Percentiles rank a stretch among this genome's conserved stretches.
Conservation (phyloP, 1,139 yeast species). For the Geotrichum carabidarum region DNA sequence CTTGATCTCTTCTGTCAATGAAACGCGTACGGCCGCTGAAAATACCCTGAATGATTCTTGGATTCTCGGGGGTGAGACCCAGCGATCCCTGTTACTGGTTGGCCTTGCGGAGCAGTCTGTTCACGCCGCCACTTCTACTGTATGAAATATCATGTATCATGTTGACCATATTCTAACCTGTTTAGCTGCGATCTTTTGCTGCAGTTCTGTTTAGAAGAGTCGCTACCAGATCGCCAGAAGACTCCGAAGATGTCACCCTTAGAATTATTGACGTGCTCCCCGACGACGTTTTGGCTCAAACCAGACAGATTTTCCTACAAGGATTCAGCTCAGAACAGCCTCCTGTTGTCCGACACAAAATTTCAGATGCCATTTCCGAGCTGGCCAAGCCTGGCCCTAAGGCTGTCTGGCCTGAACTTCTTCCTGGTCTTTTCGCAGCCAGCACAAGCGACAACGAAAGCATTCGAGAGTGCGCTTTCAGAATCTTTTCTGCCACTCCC, state of each 20-base stretch:
- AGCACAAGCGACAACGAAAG: conserved; percentile 58
- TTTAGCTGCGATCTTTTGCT: conserved; percentile 49
- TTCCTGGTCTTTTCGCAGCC: conserved; percentile 71
- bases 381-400: conserved; percentile 48
- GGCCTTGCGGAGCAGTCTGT: conserved; percentile 82
- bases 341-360: conserved; percentile 76
- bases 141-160: conserved; percentile 30
- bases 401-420: conserved; percentile 65
- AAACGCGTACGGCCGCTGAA: conserved; percentile 73
- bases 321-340: conserved; percentile 69
- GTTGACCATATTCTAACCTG: background rate
- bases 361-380: conserved; percentile 92
- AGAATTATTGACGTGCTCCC: conserved; percentile 71
- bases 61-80: conserved; percentile 45
- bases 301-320: conserved; percentile 59
- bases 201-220: conserved; percentile 88
- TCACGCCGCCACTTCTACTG: conserved; percentile 50
- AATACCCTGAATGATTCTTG: conserved; percentile 66
- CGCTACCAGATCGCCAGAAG: conserved; percentile 70
- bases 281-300: conserved; percentile 54
- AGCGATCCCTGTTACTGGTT: conserved; percentile 63
- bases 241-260: conserved; percentile 56
- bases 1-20: conserved; percentile 73
- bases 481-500: conserved; percentile 83
- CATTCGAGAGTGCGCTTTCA: conserved; percentile 83